Base-by-base conservation (phyloP, 768 basidiomycete genomes). In the Suillus americanus region DNA sequence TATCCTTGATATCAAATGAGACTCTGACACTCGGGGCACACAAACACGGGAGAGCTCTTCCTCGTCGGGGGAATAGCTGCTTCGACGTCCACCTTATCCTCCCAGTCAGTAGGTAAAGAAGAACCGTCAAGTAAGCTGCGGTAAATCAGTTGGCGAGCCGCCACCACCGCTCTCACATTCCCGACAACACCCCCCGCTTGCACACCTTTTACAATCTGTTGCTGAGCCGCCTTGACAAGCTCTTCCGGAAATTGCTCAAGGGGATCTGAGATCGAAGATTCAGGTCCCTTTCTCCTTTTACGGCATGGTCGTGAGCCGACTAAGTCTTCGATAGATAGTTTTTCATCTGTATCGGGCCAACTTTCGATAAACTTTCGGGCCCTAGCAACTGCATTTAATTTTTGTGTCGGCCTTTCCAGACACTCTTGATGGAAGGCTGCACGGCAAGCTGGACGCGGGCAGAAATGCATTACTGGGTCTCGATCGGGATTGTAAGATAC, bases 121-220 rank as follows among this genome's bases (percentile, higher is more conserved):
- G 62, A 68, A 45, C 62, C 67, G 0, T 68, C 73, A 9, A 62
- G 67, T n/a, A 86, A 67, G 2, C 72, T 70, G 1, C 62, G 68
- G 66, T 81, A 82, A 25, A 88, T 82, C n/a, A 85, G 64, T 38
- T 76, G 72, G 53, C 87, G 76, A 1, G 87, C 85, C 0, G 73
- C 69, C 8, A 79, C 71, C 3, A 89, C 86, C 28, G 79, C 69
- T 1, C 73, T 65, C 0, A 86, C 71, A 65, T 88, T 89, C 2
- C 87, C 87, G 1, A 80, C 78, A 0, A 87, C 67, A 1, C 86
- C 84, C 0, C 82, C 82, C 0, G 54, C 67, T 4, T 72, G 69
- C 0, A 66, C 74, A 0, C 87, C 87, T 25, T 82, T 79, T 9
- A 86, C 74, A 46, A 89, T 85, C 0, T 82, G 87, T 68, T 86